Percentiles rank a stretch among this genome's conserved stretches.
Evolutionary conservation across 2,329 filamentous ascomycete genomes (phyloP).

Genomic region (Dactylonectria estremocensis): DNA sequence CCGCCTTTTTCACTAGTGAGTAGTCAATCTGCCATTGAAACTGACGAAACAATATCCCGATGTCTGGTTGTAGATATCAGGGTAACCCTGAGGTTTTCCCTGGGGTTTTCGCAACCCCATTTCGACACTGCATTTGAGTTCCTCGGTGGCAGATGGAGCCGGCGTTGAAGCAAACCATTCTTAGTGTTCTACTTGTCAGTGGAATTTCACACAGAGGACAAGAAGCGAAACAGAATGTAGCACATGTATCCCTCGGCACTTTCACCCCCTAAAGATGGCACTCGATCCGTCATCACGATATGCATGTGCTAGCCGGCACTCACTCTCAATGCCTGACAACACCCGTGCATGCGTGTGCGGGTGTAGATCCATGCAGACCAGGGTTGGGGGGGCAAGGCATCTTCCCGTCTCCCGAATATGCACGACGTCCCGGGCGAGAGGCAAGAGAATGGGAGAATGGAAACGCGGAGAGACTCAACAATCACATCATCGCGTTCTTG

Average conservation of each 20-base stretch:
- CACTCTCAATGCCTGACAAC: not conserved
- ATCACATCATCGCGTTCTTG: not conserved
- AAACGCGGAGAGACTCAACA: not conserved
- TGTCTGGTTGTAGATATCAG: not conserved
- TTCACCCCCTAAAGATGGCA: not conserved
- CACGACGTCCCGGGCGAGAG: not conserved
- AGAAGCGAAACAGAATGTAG: not conserved
- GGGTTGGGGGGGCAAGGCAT: not conserved
- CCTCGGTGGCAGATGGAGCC: too few species aligned
- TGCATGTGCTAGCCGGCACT: not conserved
- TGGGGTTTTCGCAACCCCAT: too few species aligned
- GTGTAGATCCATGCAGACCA: conserved; percentile 15
- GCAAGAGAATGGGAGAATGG: not conserved
- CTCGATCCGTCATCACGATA: not conserved
- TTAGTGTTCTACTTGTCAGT: too few species aligned
- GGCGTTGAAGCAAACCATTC: too few species aligned
- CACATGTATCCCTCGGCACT: not conserved
- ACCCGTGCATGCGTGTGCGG: conserved; percentile 13
- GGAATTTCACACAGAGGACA: not conserved
- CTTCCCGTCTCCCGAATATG: not conserved
- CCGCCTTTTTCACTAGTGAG: too few species aligned
- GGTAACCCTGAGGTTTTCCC: too few species aligned
- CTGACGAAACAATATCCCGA: not conserved
- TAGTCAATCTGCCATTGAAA: not conserved
- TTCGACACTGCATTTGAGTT: too few species aligned